Base-by-base conservation (phyloP, 2,329 filamentous ascomycete genomes). In the Orbilia ellipsospora region DNA sequence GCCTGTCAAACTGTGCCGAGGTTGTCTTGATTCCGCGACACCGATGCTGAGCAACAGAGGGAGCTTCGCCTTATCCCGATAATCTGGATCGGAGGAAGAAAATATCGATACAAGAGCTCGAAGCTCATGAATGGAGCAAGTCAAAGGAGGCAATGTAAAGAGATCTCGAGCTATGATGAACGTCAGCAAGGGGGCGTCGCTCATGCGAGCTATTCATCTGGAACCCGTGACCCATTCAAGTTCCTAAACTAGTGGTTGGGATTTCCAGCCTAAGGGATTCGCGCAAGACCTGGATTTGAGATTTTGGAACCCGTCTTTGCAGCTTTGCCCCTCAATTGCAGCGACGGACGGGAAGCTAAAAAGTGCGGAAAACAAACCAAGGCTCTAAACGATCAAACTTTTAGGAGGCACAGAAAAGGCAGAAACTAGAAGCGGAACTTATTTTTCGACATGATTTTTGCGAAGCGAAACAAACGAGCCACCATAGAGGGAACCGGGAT, bases 1-100 rank as follows among this genome's bases (percentile, higher is more conserved):
- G 72, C 72, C 62, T 75, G 72, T 69, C 64, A 69, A 54, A 69
- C 15, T 54, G 51, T 45, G 45, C 64, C 63, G 50, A 67, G 55
- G 69, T 50, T 67, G 55, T 44, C 69, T 60, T 57, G 15, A 13
- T 50, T 48, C 60, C 57, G 51, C 62, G 42, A 61, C 51, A 55
- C 7, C 13, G 18, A n/a, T 2, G 20, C 26, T 28, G 23, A 28
- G 40, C 36, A 23, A 15, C 8, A 45, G 6, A 18, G 16, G 10
- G 5, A n/a, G 12, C 20, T 28, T 12, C 16, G 56, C n/a, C 12
- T 28, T 15, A 61, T 16, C 57, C 40, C 42, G 15, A 20, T 23
- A 8, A 5, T 28, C 15, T 50, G 55, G 69, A 50, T 55, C 42
- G 31, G 62, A 55, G 40, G 23, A 44, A 18, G 26, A 28, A 26